Conservation (phyloP, 2,329 filamentous ascomycete genomes). For the Aspergillus sp. region DNA sequence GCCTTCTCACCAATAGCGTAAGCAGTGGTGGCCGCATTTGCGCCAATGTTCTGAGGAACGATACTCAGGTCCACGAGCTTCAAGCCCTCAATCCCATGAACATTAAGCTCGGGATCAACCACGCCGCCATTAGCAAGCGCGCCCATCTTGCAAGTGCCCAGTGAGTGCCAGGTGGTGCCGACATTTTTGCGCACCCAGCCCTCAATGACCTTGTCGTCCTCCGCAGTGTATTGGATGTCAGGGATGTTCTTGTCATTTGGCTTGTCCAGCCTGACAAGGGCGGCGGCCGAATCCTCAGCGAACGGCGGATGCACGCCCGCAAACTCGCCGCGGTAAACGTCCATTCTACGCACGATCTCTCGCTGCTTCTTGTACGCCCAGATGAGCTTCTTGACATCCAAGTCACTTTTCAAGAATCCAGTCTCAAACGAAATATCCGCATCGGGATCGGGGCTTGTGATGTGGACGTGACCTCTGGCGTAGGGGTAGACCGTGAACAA, state of each 20-base stretch:
- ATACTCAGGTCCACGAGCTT: neutral
- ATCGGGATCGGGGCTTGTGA: neutral
- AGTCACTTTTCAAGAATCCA: neutral
- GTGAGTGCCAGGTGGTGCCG: slow-evolving; percentile 1
- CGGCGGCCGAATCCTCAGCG: neutral
- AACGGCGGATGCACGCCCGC: neutral
- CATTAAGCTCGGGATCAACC: neutral
- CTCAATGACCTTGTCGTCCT: slow-evolving; percentile 8
- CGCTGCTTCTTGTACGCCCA: slow-evolving; percentile 8
- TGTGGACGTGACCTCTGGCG: slow-evolving; percentile 6
- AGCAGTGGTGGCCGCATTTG: neutral
- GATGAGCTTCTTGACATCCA: slow-evolving; percentile 1
- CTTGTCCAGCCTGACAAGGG: neutral
- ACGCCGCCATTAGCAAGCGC: neutral
- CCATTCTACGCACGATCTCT: slow-evolving; percentile 7
- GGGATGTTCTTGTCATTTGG: no score
- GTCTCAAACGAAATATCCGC: neutral
- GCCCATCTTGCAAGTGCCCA: slow-evolving; percentile 3
- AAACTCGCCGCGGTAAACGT: neutral
- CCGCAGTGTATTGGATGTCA: neutral
- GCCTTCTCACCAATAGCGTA: slow-evolving; percentile 1
- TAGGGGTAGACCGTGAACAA: neutral
- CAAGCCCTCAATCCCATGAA: slow-evolving; percentile 1
- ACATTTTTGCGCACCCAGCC: slow-evolving; percentile 6
- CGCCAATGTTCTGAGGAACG: neutral